Base-by-base conservation (phyloP, 768 basidiomycete genomes). In the Mycena kentingensis region DNA sequence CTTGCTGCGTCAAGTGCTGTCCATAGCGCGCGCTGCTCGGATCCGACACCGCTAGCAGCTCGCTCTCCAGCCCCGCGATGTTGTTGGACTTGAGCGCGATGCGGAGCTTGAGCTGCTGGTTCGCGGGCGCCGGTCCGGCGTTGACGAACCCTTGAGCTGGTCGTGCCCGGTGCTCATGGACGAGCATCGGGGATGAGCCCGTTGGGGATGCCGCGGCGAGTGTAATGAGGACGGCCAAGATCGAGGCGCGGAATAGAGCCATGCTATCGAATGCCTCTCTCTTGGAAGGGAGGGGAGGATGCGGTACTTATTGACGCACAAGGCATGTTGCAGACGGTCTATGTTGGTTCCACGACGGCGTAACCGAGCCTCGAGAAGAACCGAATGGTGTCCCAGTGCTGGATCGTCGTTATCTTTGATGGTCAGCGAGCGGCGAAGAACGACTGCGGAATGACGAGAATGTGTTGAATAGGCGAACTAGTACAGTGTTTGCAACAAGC, bases 41-140 rank as follows among this genome's bases (percentile, higher is more conserved):
- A 3, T 58, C 62, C 38, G 64, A 65, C 37, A 69, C 66, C 28
- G 63, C 65, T 32, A 64, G 57, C 3, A 71, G 53, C 24, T 60
- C 41, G 13, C 24, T 21, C 18, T 21, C 24, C 6, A 43, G 24
- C 13, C 41, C 41, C 5, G 13, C 22, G 57, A 69, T 66, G 51
- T 67, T 47, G n/a, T 63, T 67, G 39, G 67, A 67, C 4, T 60
- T 60, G 15, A 73, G 69, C 21, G 64, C 73, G 5, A 73, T 70
- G 54, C 70, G 76, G 51, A 76, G 71, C 32, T 65, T 54, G n/a
- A 76, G 29, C 28, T 31, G 18, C 16, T 12, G 25, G 25, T 36
- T 35, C 25, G 41, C 16, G 12, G 63, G 60, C 5, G 63, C 60
- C 16, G 46, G 42, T 18, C 51, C 50, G 35, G 46, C 22, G 41